Percentiles rank a stretch among this genome's conserved stretches.
Conservation (phyloP, 2,329 filamentous ascomycete genomes). For the Ophiostoma ips region DNA sequence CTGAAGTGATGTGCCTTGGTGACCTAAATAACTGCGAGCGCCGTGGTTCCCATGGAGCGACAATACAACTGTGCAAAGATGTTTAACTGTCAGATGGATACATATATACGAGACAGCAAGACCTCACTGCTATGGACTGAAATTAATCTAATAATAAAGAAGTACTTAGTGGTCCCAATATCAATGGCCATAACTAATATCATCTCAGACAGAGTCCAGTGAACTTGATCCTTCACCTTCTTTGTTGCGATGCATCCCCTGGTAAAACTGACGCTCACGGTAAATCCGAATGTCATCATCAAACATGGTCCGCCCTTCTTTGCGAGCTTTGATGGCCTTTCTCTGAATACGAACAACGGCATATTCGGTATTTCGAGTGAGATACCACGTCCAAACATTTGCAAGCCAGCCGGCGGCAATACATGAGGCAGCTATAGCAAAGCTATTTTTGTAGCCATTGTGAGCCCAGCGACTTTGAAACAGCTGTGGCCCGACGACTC, state of each 20-base stretch:
- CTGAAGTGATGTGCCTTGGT: too few relatives aligned
- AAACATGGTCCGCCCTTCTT: conserved; percentile 6
- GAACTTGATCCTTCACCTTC: neutral
- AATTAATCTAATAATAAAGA: neutral
- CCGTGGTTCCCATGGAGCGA: too few relatives aligned
- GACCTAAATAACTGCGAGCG: too few relatives aligned
- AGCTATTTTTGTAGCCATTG: conserved; percentile 19
- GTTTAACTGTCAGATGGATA: too few relatives aligned
- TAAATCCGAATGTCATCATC: conserved; percentile 11
- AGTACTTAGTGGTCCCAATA: too few relatives aligned
- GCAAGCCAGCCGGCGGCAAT: conserved; percentile 16
- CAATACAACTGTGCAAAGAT: too few relatives aligned
- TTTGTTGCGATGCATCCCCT: conserved; percentile 6
- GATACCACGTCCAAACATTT: conserved; percentile 17
- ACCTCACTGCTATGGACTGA: too few relatives aligned
- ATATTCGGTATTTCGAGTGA: conserved; percentile 17
- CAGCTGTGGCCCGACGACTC: conserved; percentile 22
- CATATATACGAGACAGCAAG: too few relatives aligned
- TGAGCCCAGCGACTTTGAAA: conserved; percentile 24
- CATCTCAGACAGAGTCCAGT: neutral
- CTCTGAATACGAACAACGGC: conserved; percentile 15
- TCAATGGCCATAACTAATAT: too few relatives aligned
- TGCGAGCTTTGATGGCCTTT: conserved; percentile 11
- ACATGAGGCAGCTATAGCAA: conserved; percentile 15
- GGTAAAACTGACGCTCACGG: conserved; percentile 19